phyloP scores from a whole-genome alignment of 495 filamentous ascomycete genomes.

The Penicillium argentinense region DNA sequence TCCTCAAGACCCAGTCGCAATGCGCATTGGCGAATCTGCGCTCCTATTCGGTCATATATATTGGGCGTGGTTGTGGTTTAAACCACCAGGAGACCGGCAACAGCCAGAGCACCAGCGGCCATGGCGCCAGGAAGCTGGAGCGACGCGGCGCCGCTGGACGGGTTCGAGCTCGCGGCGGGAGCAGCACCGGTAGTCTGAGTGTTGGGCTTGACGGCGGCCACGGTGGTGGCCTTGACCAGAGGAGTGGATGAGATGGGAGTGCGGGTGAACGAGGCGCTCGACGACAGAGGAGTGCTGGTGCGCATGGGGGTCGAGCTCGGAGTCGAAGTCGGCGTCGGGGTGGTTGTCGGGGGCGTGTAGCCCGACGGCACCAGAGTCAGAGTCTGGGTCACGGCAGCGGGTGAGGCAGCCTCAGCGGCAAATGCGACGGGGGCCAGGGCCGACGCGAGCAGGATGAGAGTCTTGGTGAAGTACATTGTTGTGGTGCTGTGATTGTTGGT shows the following conservation, averaged over 20 bases:
- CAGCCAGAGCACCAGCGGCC: conserved; percentile 40
- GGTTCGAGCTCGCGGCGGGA: conserved; percentile 25
- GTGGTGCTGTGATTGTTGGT: conserved; percentile 6
- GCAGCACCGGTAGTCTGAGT: conserved; percentile 12
- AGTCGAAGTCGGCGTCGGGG: conserved; percentile 23
- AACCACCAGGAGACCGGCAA: conserved; percentile 45
- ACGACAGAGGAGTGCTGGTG: conserved; percentile 22
- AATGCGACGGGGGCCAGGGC: conserved; percentile 35
- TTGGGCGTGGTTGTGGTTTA: conserved; percentile 18
- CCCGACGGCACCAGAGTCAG: conserved; percentile 36
- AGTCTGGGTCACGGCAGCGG: conserved; percentile 24
- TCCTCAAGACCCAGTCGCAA: conserved; percentile 16
- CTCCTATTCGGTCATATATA: neutral
- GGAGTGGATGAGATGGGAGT: conserved; percentile 21
- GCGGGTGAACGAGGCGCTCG: conserved; percentile 16
- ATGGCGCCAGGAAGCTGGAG: conserved; percentile 34
- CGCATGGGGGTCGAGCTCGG: conserved; percentile 21
- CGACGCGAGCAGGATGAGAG: conserved; percentile 30
- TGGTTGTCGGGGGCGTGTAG: conserved; percentile 27
- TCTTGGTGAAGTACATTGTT: conserved; percentile 41
- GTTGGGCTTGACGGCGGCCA: neutral
- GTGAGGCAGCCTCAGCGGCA: conserved; percentile 27
- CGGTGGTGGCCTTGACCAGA: conserved; percentile 18
- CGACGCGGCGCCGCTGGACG: conserved; percentile 28
- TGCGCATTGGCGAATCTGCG: neutral